phyloP scores from a whole-genome alignment of 1,139 yeast genomes.

The Scheffersomyces parashehatae region DNA sequence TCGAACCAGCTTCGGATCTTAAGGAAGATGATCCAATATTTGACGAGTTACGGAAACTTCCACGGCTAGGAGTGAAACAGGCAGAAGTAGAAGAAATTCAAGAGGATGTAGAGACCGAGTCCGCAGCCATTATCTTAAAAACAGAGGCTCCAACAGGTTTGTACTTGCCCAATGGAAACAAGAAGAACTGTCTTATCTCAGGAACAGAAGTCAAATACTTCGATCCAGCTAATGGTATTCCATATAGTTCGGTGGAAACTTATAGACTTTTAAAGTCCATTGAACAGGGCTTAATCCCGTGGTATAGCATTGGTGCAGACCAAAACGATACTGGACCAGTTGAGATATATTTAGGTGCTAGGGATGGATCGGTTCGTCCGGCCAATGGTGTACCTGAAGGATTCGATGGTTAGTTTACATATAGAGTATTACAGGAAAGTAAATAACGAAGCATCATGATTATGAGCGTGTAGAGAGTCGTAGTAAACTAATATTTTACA shows the following conservation, averaged over 20 bases:
- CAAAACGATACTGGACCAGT: conserved; percentile 62
- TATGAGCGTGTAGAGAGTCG: no score
- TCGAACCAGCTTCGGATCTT: conserved; percentile 34
- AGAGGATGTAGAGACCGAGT: conserved; percentile 41
- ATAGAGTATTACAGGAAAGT: no score
- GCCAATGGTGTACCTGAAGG: conserved; percentile 93
- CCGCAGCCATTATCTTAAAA: conserved; percentile 47
- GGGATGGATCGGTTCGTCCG: conserved; percentile 52
- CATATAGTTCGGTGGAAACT: conserved; percentile 81
- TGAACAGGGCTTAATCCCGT: conserved; percentile 64
- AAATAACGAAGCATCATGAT: no score
- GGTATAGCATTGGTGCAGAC: conserved; percentile 55
- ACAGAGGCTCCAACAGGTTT: conserved; percentile 78
- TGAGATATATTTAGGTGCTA: conserved; percentile 55
- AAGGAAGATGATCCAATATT: conserved; percentile 43
- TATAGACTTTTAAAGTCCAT: conserved; percentile 68
- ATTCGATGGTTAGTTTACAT: conserved; percentile 37
- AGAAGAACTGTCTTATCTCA: conserved; percentile 71
- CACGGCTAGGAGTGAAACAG: conserved; percentile 64
- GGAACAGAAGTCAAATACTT: conserved; percentile 81
- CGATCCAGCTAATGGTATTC: conserved; percentile 85
- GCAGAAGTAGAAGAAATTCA: conserved; percentile 46
- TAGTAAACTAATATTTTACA: no score
- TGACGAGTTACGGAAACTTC: conserved; percentile 56
- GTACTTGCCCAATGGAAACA: conserved; percentile 68